Percentiles rank a stretch among this genome's conserved stretches.
Conservation (phyloP, 176 grass and related monocot genomes). For the Bolboschoenus planiculmis region DNA sequence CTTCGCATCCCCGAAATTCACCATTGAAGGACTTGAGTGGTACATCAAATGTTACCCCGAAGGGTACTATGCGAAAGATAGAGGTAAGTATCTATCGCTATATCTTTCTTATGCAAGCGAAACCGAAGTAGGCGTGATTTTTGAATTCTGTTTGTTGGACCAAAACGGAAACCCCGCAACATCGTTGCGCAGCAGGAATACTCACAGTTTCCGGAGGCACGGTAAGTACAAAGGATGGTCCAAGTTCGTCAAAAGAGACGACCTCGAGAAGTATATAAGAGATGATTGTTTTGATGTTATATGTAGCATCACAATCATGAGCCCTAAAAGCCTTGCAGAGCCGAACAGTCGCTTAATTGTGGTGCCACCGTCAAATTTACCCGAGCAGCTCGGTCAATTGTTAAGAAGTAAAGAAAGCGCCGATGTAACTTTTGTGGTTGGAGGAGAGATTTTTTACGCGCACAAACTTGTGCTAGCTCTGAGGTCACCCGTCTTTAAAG, state of each 20-base stretch:
- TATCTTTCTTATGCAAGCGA: slow-evolving; percentile 16
- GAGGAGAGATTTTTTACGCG: slow-evolving; percentile 16
- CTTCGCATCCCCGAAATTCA: slow-evolving; percentile 8
- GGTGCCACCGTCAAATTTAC: neutral
- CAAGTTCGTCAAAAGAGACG: slow-evolving; percentile 17
- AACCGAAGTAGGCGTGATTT: slow-evolving; percentile 17
- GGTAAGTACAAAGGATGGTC: slow-evolving; percentile 25
- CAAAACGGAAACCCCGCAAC: neutral
- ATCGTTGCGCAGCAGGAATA: slow-evolving; percentile 20
- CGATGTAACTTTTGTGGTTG: slow-evolving; percentile 1
- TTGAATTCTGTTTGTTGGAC: slow-evolving; percentile 22
- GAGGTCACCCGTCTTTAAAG: slow-evolving; percentile 14
- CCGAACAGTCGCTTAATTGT: neutral
- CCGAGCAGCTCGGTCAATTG: slow-evolving; percentile 3
- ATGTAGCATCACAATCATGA: slow-evolving; percentile 1
- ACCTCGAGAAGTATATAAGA: neutral
- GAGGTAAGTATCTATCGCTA: slow-evolving; percentile 14
- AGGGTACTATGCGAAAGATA: slow-evolving; percentile 12
- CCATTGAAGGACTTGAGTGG: slow-evolving; percentile 11
- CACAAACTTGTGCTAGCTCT: slow-evolving; percentile 12
- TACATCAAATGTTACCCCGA: slow-evolving; percentile 19
- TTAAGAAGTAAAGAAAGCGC: slow-evolving; percentile 1
- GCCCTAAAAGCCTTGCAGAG: slow-evolving; percentile 3
- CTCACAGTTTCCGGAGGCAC: slow-evolving; percentile 4
- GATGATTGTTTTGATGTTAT: slow-evolving; percentile 16